Evolutionary conservation across 495 filamentous ascomycete species (phyloP), one percentile per base, ranked within the genome.

Genomic region (Penicillium canariense): DNA sequence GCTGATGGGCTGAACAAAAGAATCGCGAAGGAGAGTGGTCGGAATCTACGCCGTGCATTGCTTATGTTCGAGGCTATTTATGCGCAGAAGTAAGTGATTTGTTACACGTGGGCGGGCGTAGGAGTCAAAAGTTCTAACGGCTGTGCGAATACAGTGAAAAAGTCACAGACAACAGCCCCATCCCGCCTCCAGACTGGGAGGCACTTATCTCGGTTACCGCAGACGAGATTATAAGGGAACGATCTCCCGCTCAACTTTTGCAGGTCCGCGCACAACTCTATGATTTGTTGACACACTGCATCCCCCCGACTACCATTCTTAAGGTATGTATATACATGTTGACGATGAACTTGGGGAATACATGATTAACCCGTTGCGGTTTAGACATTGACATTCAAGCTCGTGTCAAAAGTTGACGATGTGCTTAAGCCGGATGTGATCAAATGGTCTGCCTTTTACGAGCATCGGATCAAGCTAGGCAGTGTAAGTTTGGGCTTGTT

Each of bases 51-150:
- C 54, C 83, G 84, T 55, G 94, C 94, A 32, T 68, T 97, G 66
- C 77, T 98, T 55, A 97, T 97, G 91, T 93, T 88, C 62, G 94
- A 98, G 75, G 88, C 93, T 14, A 88, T 97, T 34, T 89, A 97
- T 76, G 94, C 94, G 43, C 91, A 96, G 62, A 97, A 96, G 94
- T 97, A 76, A 62, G 82, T 66, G 31, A 17, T 6, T 18, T 27
- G 7, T 36, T 14, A 25, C 11, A 1, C 3, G 4, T 22, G 22
- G 14, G 8, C 10, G 1, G 2, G 17, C 15, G 14, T 18, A 7
- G 5, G 26, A 14, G 22, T 11, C 27, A 17, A 12, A 32, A 6
- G 48, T 34, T 40, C 65, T 70, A 36, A 73, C 44, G 12, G 11
- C 1, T 23, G 43, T 50, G 7, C 50, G 4, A 49, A 11, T 46